Evolutionary conservation across 2,329 filamentous ascomycete genomes (phyloP), one percentile per base, ranked within the genome.

Genomic region (Penicillium olsonii): DNA sequence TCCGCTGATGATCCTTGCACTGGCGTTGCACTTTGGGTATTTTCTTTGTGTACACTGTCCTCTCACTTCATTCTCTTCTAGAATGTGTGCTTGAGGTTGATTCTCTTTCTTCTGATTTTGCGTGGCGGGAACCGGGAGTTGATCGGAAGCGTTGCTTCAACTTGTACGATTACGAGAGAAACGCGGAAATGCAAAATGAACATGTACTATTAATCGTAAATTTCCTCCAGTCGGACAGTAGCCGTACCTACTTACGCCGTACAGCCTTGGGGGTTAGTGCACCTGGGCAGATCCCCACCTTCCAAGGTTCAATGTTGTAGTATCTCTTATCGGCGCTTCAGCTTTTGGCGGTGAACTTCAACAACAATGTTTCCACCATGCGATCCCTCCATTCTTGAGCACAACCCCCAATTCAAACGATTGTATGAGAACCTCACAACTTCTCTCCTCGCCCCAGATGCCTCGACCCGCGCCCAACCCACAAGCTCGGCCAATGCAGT

Each of bases 331-430:
- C 37, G 20, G 39, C 27, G 39, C 18, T 29, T 14, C 19, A 29
- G 19, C 34, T 29, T 40, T 48, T 44, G 56, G 56, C 60, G 53
- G 59, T 60, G 53, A 54, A 59, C 45, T 48, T 53, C 52, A 37
- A 42, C 40, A 49, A 47, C 48, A 46, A 76, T 76, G 74, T 69
- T 76, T 9, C 72, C 73, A 31, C 70, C 71, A 38, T 71, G 70
- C 37, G 68, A 74, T 34, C 67, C 67, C 5, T 57, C 61, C 19
- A 67, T 73, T 43, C 63, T 75, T 18, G 64, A 68, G 22, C 62
- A 64, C 6, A 75, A 76, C 44, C 70, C 72, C 7, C 65, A 70
- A 42, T 76, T 76, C 42, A 71, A 74, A 52, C 65, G 62, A 37
- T 56, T 75, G 8, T 71, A 75, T 53, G 65, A 71, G 37, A 63